Conservation (phyloP, 2,329 filamentous ascomycete species). For the Fusarium dlaminii region DNA sequence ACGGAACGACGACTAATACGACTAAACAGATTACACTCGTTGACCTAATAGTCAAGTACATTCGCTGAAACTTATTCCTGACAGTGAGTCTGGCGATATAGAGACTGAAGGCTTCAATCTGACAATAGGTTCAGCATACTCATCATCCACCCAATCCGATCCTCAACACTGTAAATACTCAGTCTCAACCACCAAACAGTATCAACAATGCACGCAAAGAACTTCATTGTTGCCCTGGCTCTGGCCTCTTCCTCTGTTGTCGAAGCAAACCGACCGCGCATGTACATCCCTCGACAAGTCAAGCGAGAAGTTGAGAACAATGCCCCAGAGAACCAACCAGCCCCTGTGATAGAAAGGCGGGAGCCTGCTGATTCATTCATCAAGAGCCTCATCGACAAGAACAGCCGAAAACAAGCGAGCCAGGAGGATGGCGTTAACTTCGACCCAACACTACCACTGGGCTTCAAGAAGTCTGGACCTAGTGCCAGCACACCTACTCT, state of each 20-base stretch:
- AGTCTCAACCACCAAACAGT: slow-evolving; percentile 32
- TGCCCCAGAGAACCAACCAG: slow-evolving; percentile 33
- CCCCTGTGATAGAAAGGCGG: slow-evolving; percentile 24
- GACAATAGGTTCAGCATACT: slow-evolving; percentile 28
- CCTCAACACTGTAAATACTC: slow-evolving; percentile 32
- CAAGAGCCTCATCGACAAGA: slow-evolving; percentile 32
- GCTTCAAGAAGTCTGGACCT: slow-evolving; percentile 17
- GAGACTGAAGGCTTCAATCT: background rate
- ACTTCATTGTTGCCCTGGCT: slow-evolving; percentile 58
- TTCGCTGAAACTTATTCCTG: slow-evolving; percentile 62
- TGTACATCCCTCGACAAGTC: slow-evolving; percentile 67
- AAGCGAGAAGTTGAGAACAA: slow-evolving; percentile 60
- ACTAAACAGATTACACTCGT: slow-evolving; percentile 55
- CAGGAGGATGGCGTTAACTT: slow-evolving; percentile 18
- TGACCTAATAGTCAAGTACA: slow-evolving; percentile 68
- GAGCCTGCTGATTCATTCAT: slow-evolving; percentile 38
- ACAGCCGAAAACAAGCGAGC: background rate
- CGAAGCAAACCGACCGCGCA: slow-evolving; percentile 58
- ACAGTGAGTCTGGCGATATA: slow-evolving; percentile 49
- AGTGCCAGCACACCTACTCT: slow-evolving; percentile 32
- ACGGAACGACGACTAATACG: slow-evolving; percentile 13
- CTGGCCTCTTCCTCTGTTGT: slow-evolving; percentile 59
- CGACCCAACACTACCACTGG: slow-evolving; percentile 21
- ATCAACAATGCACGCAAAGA: slow-evolving; percentile 59
- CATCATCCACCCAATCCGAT: slow-evolving; percentile 30